Base-by-base conservation (phyloP, 78 protist species). In the Protostelium mycophagum region DNA sequence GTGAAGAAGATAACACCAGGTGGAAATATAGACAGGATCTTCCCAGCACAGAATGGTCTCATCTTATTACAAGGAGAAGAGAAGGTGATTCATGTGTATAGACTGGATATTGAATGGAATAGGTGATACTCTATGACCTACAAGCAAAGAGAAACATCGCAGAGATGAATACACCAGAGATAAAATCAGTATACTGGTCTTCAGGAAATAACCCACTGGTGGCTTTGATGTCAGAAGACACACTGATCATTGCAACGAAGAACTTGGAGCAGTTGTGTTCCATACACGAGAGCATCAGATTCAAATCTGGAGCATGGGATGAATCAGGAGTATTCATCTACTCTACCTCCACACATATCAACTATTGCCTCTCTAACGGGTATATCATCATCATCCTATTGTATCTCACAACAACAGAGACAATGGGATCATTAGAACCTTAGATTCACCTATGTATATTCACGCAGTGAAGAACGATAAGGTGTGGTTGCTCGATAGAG, bases 301-400 rank as follows among this genome's bases (percentile, higher is more conserved):
- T 98, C 91, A 98, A 98, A 95, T 37, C 91, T 73, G 99, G 98
- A 63, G 98, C 89, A 31, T 98, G 99, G 98, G 98, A 97, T 73
- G 98, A 97, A 29, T 35, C 85, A 36, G 96, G 95, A 83, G 95
- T 95, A 1, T 96, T 98, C 38, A 84, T 99, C 63, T 99, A 98
- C 96, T 91, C 98, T 34, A 99, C 99, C 28, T 90, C 93, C 63
- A 98, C 93, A 89, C 99, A 99, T 94, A 87, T 99, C 90, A 99
- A 99, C 92, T 98, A 96, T 90, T 86, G 91, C 51, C 91, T 98
- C 34, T 95, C 88, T 63, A 95, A 88, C 86, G 99, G 98, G 94
- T 89, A 1, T 28, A 91, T 1, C 1, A 28, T 28, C 90, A 16
- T 1, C 28, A 36, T 37, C 28, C 37, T 91, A 5, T 1, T 37